These are phyloP conservation scores for Fusarium miscanthi DNA, from an alignment of 2,329 filamentous ascomycete genomes.

Conservation along the genomic window DNA sequence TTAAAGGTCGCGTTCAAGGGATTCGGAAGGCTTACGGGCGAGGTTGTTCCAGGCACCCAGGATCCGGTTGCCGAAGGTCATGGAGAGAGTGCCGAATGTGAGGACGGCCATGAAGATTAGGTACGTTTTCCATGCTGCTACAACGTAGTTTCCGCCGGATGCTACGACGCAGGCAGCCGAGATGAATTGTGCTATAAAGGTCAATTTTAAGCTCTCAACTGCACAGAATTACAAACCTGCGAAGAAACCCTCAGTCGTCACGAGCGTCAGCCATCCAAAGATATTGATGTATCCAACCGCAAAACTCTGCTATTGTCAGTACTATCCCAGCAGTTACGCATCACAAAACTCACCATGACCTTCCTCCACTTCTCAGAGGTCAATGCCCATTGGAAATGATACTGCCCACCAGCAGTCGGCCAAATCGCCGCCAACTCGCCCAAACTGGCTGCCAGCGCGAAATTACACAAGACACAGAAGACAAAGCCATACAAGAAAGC, in stretches of 20 bases:
- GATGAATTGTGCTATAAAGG: constrained; percentile 54
- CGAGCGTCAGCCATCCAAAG: constrained; percentile 58
- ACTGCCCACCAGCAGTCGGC: constrained; percentile 60
- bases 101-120: constrained; percentile 52
- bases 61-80: constrained; percentile 56
- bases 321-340: fast-evolving
- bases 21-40: constrained; percentile 45
- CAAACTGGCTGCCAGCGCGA: constrained; percentile 55
- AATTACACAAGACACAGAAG: constrained; percentile 58
- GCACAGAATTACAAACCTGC: constrained; percentile 45
- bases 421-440: constrained; percentile 58
- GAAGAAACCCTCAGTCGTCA: constrained; percentile 58
- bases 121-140: constrained; percentile 55
- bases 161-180: constrained; percentile 55
- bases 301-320: constrained; percentile 50
- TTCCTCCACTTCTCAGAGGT: constrained; percentile 54
- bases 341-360: constrained; percentile 44
- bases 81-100: constrained; percentile 44
- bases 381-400: constrained; percentile 57
- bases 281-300: constrained; percentile 57
- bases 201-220: fast-evolving
- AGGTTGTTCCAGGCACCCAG: constrained; percentile 56
- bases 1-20: fast-evolving
- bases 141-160: constrained; percentile 52
- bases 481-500: constrained; percentile 59